These are phyloP conservation scores for Schizophyllum commune DNA, from an alignment of 1,284 basidiomycete genomes.

Conservation along the genomic window DNA sequence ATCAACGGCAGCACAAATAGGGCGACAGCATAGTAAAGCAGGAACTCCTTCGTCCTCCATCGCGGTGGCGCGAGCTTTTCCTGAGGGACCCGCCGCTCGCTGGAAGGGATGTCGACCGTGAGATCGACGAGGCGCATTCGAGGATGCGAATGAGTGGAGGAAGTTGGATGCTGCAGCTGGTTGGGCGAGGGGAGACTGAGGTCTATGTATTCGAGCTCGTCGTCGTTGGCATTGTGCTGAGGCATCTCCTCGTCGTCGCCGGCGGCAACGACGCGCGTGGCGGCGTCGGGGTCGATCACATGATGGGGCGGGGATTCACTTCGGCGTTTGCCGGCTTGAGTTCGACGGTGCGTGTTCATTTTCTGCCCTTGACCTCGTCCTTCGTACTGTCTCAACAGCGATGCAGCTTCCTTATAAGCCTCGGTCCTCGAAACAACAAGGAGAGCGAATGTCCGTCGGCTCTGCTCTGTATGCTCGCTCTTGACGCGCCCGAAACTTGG, in stretches of 20 bases:
- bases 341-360: no score
- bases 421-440: no score
- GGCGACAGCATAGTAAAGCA: slow-evolving; percentile 65
- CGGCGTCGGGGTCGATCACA: neutral
- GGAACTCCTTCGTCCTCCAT: slow-evolving; percentile 84
- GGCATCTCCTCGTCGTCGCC: neutral
- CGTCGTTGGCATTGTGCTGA: neutral
- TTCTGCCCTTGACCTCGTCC: no score
- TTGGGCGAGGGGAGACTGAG: neutral
- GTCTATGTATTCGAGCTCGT: neutral
- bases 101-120: slow-evolving; percentile 41
- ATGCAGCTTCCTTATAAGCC: no score
- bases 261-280: neutral
- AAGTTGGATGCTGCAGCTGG: neutral
- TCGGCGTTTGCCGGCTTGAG: neutral
- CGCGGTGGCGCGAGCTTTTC: slow-evolving; percentile 32
- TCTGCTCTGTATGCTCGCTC: no score
- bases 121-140: slow-evolving; percentile 21
- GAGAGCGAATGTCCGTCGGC: no score
- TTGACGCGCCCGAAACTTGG: no score
- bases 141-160: neutral
- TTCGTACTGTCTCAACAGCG: no score
- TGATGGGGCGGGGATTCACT: neutral
- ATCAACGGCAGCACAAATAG: slow-evolving; percentile 66
- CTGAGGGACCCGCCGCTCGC: slow-evolving; percentile 20